Conservation (phyloP, 208 protist genomes). For the Crithidia sp. region DNA sequence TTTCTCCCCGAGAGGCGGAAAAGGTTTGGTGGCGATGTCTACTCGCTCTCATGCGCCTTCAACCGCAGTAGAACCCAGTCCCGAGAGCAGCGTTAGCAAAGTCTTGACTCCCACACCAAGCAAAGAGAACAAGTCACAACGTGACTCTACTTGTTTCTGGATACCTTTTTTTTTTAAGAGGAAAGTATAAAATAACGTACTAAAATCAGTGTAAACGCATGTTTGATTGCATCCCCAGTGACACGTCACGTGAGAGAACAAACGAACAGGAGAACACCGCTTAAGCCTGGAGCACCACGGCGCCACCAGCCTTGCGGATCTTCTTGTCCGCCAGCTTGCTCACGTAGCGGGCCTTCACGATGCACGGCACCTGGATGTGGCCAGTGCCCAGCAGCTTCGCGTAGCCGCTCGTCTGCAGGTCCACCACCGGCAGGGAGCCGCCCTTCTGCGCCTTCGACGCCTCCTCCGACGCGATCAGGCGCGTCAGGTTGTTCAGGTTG, state of each 20-base stretch:
- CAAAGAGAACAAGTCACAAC: no score
- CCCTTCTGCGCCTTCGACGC: conserved; percentile 79
- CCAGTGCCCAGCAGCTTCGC: conserved; percentile 99
- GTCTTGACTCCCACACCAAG: not conserved
- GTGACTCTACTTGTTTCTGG: not conserved
- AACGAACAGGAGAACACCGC: not conserved
- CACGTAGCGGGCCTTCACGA: conserved; percentile 99
- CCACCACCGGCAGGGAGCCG: conserved; percentile 97
- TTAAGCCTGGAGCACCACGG: conserved; percentile 94
- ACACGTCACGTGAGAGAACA: conserved; percentile 2
- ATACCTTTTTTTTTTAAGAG: not conserved
- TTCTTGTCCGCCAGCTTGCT: conserved; percentile 99
- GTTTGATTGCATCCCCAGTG: conserved; percentile 14
- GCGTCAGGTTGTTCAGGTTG: conserved; percentile 99
- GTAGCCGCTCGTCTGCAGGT: conserved; percentile 96
- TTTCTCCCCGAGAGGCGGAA: no score
- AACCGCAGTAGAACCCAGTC: no score
- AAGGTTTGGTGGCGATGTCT: no score
- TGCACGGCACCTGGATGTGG: conserved; percentile 97
- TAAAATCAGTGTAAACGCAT: conserved; percentile 16
- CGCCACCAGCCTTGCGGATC: conserved; percentile 99
- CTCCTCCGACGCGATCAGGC: conserved; percentile 95
- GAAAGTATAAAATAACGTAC: conserved; percentile 3
- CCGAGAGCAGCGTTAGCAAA: no score
- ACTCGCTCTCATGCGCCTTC: no score